Evolutionary conservation across 164 flowering plant species (phyloP).

Genomic region (Aristolochia californica): DNA sequence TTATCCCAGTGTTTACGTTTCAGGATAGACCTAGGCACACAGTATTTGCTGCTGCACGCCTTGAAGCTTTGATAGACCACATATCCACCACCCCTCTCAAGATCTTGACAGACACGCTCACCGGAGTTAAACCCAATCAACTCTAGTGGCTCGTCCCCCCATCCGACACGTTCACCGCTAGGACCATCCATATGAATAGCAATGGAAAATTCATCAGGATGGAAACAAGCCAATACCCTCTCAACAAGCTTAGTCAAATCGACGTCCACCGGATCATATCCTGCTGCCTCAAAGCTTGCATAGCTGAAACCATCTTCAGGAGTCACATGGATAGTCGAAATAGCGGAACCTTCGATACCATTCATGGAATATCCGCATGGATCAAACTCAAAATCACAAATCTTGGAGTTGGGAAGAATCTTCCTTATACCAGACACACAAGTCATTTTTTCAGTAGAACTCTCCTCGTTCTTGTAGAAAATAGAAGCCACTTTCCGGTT

Average conservation of each 20-base stretch:
- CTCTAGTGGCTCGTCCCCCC: constrained; percentile 12
- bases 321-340: constrained; percentile 86
- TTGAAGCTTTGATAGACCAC: constrained; percentile 34
- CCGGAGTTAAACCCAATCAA: constrained; percentile 33
- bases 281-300: constrained; percentile 75
- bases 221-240: constrained; percentile 62
- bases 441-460: constrained; percentile 65
- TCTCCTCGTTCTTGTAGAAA: constrained; percentile 44
- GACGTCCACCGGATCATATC: constrained; percentile 36
- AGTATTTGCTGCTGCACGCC: constrained; percentile 9
- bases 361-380: constrained; percentile 96
- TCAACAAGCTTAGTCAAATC: constrained; percentile 33
- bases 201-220: constrained; percentile 58
- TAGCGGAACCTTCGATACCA: constrained; percentile 44
- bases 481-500: constrained; percentile 53
- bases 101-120: constrained; percentile 19
- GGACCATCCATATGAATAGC: constrained; percentile 38
- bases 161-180: constrained; percentile 1
- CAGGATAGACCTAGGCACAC: constrained; percentile 40
- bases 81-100: constrained; percentile 29
- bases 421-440: constrained; percentile 51
- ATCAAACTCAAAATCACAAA: constrained; percentile 77
- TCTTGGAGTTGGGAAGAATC: constrained; percentile 59
- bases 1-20: constrained; percentile 34
- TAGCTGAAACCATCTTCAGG: constrained; percentile 93